Evolutionary conservation across 129 eudicot genomes (phyloP), one percentile per base, ranked within the genome.

Genomic region (Helianthus tuberosus): DNA sequence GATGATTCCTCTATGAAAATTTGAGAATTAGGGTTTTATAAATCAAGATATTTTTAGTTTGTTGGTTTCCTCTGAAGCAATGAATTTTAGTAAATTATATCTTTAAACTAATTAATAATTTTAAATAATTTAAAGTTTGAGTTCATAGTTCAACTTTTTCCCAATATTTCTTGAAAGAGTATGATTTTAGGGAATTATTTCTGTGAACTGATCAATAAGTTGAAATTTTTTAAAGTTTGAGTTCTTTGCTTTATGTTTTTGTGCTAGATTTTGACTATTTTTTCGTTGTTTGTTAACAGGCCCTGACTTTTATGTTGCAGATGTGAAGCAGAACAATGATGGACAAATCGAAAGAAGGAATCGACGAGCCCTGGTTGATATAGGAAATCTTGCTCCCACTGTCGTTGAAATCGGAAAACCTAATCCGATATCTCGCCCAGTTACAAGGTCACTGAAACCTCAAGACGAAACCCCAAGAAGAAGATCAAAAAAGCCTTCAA

Each of bases 401-500:
- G 63, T 15, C 25, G 69, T 54, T 53, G 85, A 81, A 47, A 66
- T 55, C 3, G 85, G 81, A 20, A 81, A 81, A 65, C 85, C 77
- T 11, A 10, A 35, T 17, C 81, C 70, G 55, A 71, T 64, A 15
- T 43, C 41, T 7, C 69, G 85, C 17, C 85, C 81, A 0, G 44
- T 70, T 51, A 81, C 85, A 43, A 70, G 77, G 85, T 81, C 76
- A 29, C 84, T 1, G 70, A 86, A 49, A 82, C 75, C 25, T 69
- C 73, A 35, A 67, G 73, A 79, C 43, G 68, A 68, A 64, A 72
- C 72, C 43, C 80, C 72, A 66, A 75, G 27, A 69, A 82, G 73
- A 69, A 77, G 36, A 70, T 59, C 77, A 6, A 88, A 73, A 84
- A 90, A 80, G 81, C 72, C 75, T 29, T 62, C 75, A 2, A 85